phyloP scores from a whole-genome alignment of 2,329 filamentous ascomycete species.

The Arthrinium phaeospermum region DNA sequence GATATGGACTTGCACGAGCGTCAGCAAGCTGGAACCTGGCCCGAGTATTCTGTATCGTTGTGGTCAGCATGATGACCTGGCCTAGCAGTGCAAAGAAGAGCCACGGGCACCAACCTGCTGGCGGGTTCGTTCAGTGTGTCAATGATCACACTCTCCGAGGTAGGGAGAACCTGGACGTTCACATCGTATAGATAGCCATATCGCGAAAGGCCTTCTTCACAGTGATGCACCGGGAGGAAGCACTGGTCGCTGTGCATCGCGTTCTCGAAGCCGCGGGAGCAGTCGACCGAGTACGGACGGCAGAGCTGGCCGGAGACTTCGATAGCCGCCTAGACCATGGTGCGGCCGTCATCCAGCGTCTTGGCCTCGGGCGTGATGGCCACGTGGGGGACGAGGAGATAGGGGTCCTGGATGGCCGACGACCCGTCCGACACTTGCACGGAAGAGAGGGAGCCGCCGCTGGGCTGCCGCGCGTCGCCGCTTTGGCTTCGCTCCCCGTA shows the following conservation, averaged over 20 bases:
- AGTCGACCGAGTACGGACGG: conserved; percentile 28
- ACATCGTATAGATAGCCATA: conserved; percentile 58
- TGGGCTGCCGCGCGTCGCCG: conserved; percentile 20
- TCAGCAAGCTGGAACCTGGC: conserved; percentile 51
- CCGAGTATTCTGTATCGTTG: conserved; percentile 44
- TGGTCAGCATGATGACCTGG: neutral
- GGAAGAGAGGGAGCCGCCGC: conserved; percentile 33
- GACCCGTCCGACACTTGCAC: conserved; percentile 34
- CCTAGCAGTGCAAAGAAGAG: neutral
- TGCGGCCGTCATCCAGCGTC: conserved; percentile 40
- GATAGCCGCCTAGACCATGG: conserved; percentile 54
- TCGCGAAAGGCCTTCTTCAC: conserved; percentile 32
- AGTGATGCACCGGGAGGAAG: conserved; percentile 30
- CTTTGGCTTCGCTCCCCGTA: conserved; percentile 19
- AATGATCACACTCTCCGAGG: conserved; percentile 46
- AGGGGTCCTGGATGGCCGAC: conserved; percentile 29
- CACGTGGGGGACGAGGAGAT: conserved; percentile 50
- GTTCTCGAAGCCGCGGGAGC: conserved; percentile 13
- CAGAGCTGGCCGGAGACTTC: conserved; percentile 51
- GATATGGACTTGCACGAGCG: conserved; percentile 55
- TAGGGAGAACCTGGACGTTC: conserved; percentile 51
- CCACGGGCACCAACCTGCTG: conserved; percentile 24
- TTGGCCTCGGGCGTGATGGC: conserved; percentile 49
- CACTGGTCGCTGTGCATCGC: conserved; percentile 21
- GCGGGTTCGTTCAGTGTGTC: conserved; percentile 48